Percentiles rank a stretch among this genome's conserved stretches.
These are phyloP conservation scores for Sporothrix schenckii DNA, from an alignment of 2,329 filamentous ascomycete species.

Conservation along the genomic window DNA sequence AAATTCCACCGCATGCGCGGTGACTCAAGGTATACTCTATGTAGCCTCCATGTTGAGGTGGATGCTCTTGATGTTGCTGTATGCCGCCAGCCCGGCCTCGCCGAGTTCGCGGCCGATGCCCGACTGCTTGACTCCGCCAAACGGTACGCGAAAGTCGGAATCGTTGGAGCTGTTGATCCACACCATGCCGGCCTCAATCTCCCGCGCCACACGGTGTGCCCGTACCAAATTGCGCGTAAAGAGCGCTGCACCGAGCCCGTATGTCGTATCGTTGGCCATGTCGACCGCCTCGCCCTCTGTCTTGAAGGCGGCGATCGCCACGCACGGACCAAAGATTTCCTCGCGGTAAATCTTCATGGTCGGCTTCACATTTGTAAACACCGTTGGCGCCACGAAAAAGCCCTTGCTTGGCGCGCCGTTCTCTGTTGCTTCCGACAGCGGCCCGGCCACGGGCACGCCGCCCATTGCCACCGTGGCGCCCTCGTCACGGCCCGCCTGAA, in stretches of 20 bases:
- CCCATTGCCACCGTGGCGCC: constrained; percentile 65
- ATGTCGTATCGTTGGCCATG: constrained; percentile 57
- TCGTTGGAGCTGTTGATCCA: constrained; percentile 46
- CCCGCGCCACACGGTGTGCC: constrained; percentile 50
- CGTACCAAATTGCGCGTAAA: constrained; percentile 58
- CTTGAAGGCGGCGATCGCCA: constrained; percentile 56
- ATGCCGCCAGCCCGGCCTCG: constrained; percentile 50
- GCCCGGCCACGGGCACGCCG: constrained; percentile 50
- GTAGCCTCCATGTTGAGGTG: constrained; percentile 33
- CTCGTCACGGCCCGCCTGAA: constrained; percentile 67
- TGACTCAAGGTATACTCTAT: background rate
- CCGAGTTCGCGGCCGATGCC: constrained; percentile 58
- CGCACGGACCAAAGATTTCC: constrained; percentile 64
- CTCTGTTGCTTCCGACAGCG: background rate
- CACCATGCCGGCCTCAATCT: constrained; percentile 59
- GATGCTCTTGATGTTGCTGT: constrained; percentile 48
- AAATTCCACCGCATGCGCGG: too few relatives aligned
- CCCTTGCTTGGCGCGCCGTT: constrained; percentile 28
- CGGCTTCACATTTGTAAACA: constrained; percentile 34
- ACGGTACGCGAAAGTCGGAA: constrained; percentile 33
- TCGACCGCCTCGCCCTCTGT: constrained; percentile 55
- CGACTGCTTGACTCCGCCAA: constrained; percentile 59
- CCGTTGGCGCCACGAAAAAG: constrained; percentile 36
- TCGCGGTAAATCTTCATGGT: constrained; percentile 47
- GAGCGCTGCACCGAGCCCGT: constrained; percentile 58